Conservation (phyloP, 177 flowering plant genomes). For the Vitis hybrid region DNA sequence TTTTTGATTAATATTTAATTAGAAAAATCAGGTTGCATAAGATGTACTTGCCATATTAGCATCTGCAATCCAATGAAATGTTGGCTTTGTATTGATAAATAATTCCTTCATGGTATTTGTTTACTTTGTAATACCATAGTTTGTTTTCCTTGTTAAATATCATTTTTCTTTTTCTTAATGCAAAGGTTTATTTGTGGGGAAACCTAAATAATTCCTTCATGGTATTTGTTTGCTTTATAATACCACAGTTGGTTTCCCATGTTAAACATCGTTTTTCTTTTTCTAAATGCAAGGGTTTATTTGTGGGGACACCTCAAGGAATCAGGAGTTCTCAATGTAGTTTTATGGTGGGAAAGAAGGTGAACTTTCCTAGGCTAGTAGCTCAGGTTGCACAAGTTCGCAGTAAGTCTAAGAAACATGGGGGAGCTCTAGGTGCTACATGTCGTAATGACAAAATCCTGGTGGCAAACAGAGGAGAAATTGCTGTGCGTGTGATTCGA, state of each 20-base stretch:
- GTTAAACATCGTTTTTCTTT: neutral
- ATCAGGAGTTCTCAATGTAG: slow-evolving; percentile 71
- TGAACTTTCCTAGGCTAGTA: slow-evolving; percentile 55
- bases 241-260: neutral
- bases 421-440: slow-evolving; percentile 62
- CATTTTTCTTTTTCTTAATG: neutral
- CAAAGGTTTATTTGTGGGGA: slow-evolving; percentile 44
- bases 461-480: slow-evolving; percentile 97
- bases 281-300: slow-evolving; percentile 34
- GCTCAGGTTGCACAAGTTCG: slow-evolving; percentile 33
- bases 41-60: too few species aligned
- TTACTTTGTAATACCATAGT: neutral
- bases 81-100: neutral
- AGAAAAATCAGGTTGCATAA: neutral
- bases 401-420: slow-evolving; percentile 41
- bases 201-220: slow-evolving; percentile 6
- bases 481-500: slow-evolving; percentile 94
- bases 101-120: neutral
- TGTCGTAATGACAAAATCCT: slow-evolving; percentile 82
- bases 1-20: neutral
- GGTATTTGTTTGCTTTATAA: neutral
- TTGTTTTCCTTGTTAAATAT: slow-evolving; percentile 3
- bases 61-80: neutral
- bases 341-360: slow-evolving; percentile 54
- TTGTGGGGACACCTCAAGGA: slow-evolving; percentile 39